Conservation (phyloP, 2,329 filamentous ascomycete species). For the Talaromyces sp. region DNA sequence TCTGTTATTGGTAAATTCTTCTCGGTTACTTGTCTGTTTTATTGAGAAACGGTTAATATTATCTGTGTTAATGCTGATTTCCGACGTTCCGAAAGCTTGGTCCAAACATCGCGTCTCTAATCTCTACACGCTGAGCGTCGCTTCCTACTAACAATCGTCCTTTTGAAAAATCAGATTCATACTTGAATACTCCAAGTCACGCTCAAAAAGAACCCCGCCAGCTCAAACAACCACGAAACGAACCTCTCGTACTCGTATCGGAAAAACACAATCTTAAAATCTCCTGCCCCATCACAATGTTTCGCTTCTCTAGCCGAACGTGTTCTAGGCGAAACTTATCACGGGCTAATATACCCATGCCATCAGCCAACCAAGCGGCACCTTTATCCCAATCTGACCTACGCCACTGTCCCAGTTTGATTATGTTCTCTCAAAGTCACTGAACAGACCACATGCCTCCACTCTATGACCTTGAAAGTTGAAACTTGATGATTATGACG, state of each 20-base stretch:
- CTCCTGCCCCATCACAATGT: background rate
- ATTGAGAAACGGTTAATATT: background rate
- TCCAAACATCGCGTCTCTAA: background rate
- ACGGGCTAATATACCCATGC: background rate
- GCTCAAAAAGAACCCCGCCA: background rate
- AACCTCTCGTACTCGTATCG: background rate
- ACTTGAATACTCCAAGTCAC: background rate
- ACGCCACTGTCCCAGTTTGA: slow-evolving; percentile 10
- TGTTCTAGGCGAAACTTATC: background rate
- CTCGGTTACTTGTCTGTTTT: background rate
- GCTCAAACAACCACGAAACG: background rate
- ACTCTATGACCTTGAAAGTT: background rate
- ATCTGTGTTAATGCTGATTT: background rate
- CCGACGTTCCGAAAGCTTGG: background rate
- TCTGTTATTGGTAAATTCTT: background rate
- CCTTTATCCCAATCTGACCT: background rate
- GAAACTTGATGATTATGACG: background rate
- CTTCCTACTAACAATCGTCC: too few species aligned
- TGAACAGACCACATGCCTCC: background rate
- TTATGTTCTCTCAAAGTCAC: background rate
- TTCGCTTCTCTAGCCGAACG: background rate
- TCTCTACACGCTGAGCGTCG: too few species aligned
- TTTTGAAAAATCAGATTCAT: background rate
- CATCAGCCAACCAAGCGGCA: background rate
- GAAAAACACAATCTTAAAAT: background rate